Evolutionary conservation across 2,329 filamentous ascomycete genomes (phyloP).

Genomic region (Ilyonectria mors-panacis): DNA sequence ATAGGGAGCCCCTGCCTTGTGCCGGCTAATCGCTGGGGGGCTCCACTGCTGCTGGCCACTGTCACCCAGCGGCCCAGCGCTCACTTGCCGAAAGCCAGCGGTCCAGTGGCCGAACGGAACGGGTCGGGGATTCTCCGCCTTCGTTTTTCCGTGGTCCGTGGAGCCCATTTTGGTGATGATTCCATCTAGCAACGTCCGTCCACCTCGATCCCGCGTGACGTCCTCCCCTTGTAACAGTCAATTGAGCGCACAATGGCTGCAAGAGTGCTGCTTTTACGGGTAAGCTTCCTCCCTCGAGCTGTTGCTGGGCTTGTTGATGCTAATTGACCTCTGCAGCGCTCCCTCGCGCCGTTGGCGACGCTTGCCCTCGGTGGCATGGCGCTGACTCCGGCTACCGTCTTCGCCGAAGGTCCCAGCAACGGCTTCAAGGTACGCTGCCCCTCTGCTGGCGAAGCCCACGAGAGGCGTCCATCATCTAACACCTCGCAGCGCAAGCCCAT

Average conservation of each 20-base stretch:
- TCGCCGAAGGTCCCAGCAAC: conserved; percentile 65
- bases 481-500: conserved; percentile 75
- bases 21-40: conserved; percentile 23
- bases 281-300: conserved; percentile 50
- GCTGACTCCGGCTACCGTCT: conserved; percentile 62
- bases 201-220: conserved; percentile 47
- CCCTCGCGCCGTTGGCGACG: conserved; percentile 68
- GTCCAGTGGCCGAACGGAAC: conserved; percentile 40
- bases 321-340: conserved; percentile 60
- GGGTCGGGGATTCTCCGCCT: conserved; percentile 47
- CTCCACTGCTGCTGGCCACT: conserved; percentile 10
- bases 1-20: conserved; percentile 16
- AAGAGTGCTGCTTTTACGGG: conserved; percentile 72
- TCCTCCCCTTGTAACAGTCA: conserved; percentile 51
- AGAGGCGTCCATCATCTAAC: conserved; percentile 22
- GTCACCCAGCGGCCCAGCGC: not conserved
- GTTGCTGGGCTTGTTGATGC: conserved; percentile 42
- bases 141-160: conserved; percentile 49
- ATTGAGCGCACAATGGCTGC: conserved; percentile 72
- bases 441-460: not conserved
- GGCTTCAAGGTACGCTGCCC: conserved; percentile 50
- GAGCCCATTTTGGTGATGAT: conserved; percentile 37
- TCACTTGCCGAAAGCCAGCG: not conserved
- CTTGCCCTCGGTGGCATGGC: conserved; percentile 64
- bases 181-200: conserved; percentile 39